Percentiles rank a stretch among this genome's conserved stretches.
Conservation (phyloP, 2,329 filamentous ascomycete genomes). For the Cytospora paraplurivora region DNA sequence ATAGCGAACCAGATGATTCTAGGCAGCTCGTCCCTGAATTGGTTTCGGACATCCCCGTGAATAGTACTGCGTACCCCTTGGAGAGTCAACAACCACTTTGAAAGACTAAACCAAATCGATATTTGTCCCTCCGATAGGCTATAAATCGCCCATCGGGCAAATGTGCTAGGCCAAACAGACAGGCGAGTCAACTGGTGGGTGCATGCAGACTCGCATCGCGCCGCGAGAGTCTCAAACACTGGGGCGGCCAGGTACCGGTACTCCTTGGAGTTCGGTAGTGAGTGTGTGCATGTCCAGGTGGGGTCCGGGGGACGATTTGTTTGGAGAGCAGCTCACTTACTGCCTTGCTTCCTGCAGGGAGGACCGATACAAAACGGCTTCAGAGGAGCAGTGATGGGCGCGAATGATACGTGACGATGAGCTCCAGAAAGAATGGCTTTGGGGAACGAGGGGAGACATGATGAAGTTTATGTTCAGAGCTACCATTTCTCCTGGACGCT, state of each 20-base stretch:
- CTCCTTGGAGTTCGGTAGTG: constrained; percentile 4
- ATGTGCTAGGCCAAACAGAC: constrained; percentile 1
- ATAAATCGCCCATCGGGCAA: constrained; percentile 8
- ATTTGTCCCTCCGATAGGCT: constrained; percentile 25
- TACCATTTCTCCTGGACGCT: constrained; percentile 3
- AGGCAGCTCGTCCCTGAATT: background rate
- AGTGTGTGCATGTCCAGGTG: constrained; percentile 14
- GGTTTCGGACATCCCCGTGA: too few species aligned
- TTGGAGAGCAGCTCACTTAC: constrained; percentile 20
- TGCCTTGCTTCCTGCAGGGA: constrained; percentile 12
- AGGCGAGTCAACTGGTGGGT: constrained; percentile 12
- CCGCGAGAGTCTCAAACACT: constrained; percentile 16
- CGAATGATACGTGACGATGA: constrained; percentile 19
- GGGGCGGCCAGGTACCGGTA: background rate
- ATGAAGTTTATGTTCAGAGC: too few species aligned
- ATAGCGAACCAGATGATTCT: constrained; percentile 15
- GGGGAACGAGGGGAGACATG: too few species aligned
- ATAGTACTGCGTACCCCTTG: too few species aligned
- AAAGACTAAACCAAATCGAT: constrained; percentile 9
- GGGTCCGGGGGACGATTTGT: constrained; percentile 8
- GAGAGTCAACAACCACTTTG: background rate
- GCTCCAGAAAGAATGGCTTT: background rate
- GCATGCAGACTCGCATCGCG: constrained; percentile 5
- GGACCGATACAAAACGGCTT: constrained; percentile 6
- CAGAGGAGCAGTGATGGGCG: constrained; percentile 13